Percentiles rank a stretch among this genome's conserved stretches.
These are phyloP conservation scores for Antitrichia curtipendula DNA, from an alignment of 225 moss, liverwort and hornwort genomes.

Conservation along the genomic window DNA sequence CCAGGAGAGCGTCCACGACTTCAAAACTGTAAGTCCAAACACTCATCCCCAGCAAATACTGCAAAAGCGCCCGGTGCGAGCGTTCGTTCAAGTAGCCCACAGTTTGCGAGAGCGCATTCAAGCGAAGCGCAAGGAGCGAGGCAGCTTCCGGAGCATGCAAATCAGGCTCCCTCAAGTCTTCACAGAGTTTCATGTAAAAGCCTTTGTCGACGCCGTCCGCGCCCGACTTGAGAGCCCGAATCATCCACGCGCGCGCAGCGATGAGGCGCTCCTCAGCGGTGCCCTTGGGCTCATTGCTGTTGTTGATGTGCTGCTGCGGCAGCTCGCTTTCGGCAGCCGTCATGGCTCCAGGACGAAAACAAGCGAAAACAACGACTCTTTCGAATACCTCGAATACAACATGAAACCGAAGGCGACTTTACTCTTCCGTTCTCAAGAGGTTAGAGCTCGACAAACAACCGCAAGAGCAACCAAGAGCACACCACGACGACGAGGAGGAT, in stretches of 20 bases:
- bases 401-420: background rate
- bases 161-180: slow-evolving; percentile 43
- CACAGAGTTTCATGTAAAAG: slow-evolving; percentile 51
- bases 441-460: too few relatives aligned
- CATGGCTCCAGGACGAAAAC: slow-evolving; percentile 16
- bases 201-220: slow-evolving; percentile 40
- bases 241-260: slow-evolving; percentile 29
- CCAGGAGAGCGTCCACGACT: slow-evolving; percentile 60
- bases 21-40: slow-evolving; percentile 63
- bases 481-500: background rate
- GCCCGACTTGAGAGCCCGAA: slow-evolving; percentile 32
- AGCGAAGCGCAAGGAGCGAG: slow-evolving; percentile 29
- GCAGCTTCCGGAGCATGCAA: slow-evolving; percentile 44
- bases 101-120: slow-evolving; percentile 61
- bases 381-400: slow-evolving; percentile 10
- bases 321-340: slow-evolving; percentile 35
- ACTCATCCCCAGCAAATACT: slow-evolving; percentile 82
- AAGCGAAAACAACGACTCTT: background rate
- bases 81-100: slow-evolving; percentile 66
- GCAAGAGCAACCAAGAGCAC: background rate
- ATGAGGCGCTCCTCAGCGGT: slow-evolving; percentile 25
- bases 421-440: too few relatives aligned
- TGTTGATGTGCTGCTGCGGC: slow-evolving; percentile 17
- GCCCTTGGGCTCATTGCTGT: background rate
- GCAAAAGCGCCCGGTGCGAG: slow-evolving; percentile 56